Conservation (phyloP, 495 filamentous ascomycete species). For the Trichoderma asperelloides region DNA sequence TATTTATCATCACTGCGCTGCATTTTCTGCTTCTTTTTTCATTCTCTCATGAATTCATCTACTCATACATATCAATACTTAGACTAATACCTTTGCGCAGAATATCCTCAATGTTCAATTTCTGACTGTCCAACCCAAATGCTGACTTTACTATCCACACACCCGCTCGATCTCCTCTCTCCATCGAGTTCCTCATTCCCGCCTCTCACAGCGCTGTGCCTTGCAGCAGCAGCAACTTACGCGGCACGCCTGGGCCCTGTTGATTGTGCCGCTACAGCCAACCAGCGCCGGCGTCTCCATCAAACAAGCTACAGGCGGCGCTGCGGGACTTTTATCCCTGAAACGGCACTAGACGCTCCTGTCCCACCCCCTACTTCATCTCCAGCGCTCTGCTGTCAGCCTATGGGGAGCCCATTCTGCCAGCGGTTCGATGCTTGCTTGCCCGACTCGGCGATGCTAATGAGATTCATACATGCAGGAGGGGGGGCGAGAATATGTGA, state of each 20-base stretch:
- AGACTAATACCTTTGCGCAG: no score
- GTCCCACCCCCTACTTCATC: constrained; percentile 4
- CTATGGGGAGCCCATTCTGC: neutral
- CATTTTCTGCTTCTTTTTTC: neutral
- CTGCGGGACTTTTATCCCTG: constrained; percentile 8
- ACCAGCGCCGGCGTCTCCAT: constrained; percentile 8
- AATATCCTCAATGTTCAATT: no score
- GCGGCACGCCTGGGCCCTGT: neutral
- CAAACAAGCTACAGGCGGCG: constrained; percentile 9
- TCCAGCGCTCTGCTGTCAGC: constrained; percentile 4
- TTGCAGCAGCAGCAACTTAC: neutral
- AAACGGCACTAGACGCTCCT: neutral
- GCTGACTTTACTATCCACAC: neutral
- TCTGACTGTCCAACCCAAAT: no score
- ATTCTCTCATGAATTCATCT: no score
- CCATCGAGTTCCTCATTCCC: neutral
- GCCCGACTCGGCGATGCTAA: neutral
- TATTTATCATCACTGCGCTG: no score
- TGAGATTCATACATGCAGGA: neutral
- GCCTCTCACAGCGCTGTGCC: constrained; percentile 4
- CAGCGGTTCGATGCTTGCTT: neutral
- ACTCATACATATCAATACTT: no score
- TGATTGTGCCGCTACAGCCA: neutral
- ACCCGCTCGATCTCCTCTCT: neutral
- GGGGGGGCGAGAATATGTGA: neutral